These are phyloP conservation scores for Candida maltosa DNA, from an alignment of 805 yeast species.

Conservation along the genomic window DNA sequence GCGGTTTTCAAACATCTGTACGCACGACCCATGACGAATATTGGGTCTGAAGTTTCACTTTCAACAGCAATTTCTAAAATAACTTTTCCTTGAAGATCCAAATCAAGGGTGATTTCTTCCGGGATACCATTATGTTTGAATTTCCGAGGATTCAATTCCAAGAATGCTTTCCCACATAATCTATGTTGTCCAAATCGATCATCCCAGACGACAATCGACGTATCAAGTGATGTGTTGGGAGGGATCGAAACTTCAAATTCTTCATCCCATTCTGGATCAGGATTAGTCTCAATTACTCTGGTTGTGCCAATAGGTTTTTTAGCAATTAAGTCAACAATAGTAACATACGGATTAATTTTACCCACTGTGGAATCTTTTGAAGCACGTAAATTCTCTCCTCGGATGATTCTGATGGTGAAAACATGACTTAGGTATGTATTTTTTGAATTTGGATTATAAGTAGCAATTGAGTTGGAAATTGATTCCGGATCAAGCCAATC, in stretches of 20 bases:
- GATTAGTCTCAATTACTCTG: slow-evolving; percentile 53
- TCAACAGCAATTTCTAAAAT: slow-evolving; percentile 71
- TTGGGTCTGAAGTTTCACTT: slow-evolving; percentile 73
- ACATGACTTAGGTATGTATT: slow-evolving; percentile 44
- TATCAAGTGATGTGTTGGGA: slow-evolving; percentile 39
- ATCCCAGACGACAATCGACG: slow-evolving; percentile 71
- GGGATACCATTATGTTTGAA: slow-evolving; percentile 70
- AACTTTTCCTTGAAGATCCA: slow-evolving; percentile 68
- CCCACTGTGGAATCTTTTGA: slow-evolving; percentile 15
- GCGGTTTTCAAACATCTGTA: slow-evolving; percentile 61
- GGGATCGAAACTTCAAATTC: slow-evolving; percentile 59
- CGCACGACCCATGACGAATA: slow-evolving; percentile 77
- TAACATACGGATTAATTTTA: slow-evolving; percentile 58
- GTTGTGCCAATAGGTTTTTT: slow-evolving; percentile 67
- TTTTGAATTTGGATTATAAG: slow-evolving; percentile 28
- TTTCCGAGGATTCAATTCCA: slow-evolving; percentile 59
- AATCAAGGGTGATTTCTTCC: slow-evolving; percentile 52
- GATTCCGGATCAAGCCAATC: slow-evolving; percentile 55
- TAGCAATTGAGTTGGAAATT: slow-evolving; percentile 40
- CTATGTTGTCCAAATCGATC: slow-evolving; percentile 54
- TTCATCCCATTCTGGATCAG: slow-evolving; percentile 84
- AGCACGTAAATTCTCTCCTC: slow-evolving; percentile 54
- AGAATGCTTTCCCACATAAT: slow-evolving; percentile 60
- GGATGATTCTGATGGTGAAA: slow-evolving; percentile 59
- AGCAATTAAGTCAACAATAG: slow-evolving; percentile 54